These are phyloP conservation scores for Torrubiella hemipterigena DNA, from an alignment of 2,329 filamentous ascomycete species.

Conservation along the genomic window DNA sequence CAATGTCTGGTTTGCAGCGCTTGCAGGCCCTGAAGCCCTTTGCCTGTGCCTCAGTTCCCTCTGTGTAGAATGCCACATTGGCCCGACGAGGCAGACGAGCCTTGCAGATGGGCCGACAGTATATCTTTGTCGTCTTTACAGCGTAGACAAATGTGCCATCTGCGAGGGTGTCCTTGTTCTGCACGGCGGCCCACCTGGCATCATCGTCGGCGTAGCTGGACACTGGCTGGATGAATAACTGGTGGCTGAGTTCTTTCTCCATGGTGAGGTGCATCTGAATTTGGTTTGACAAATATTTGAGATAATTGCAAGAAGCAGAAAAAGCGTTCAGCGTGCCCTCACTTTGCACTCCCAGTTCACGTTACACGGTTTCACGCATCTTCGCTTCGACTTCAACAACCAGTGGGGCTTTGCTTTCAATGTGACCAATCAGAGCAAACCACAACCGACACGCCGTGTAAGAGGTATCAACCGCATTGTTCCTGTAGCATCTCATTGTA, in stretches of 20 bases:
- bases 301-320: too few species aligned
- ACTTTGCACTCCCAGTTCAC: too few species aligned
- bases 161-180: constrained; percentile 19
- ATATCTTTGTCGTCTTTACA: constrained; percentile 34
- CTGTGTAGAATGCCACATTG: constrained; percentile 45
- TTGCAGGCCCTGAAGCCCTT: constrained; percentile 46
- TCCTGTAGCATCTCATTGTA: neutral
- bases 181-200: constrained; percentile 23
- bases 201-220: constrained; percentile 16
- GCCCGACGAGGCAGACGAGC: constrained; percentile 47
- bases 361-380: neutral
- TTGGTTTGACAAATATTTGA: too few species aligned
- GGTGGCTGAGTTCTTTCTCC: neutral
- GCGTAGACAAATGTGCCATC: constrained; percentile 30
- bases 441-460: too few species aligned
- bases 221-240: neutral
- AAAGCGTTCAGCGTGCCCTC: too few species aligned
- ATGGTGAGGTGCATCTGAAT: neutral
- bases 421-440: constrained; percentile 19
- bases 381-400: neutral
- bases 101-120: constrained; percentile 49
- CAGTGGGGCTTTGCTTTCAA: constrained; percentile 17
- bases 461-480: too few species aligned
- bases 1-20: constrained; percentile 35
- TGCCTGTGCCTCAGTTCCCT: constrained; percentile 27